Conservation (phyloP, 371 early-diverging fungal genomes). For the Aphelidium insulamus region DNA sequence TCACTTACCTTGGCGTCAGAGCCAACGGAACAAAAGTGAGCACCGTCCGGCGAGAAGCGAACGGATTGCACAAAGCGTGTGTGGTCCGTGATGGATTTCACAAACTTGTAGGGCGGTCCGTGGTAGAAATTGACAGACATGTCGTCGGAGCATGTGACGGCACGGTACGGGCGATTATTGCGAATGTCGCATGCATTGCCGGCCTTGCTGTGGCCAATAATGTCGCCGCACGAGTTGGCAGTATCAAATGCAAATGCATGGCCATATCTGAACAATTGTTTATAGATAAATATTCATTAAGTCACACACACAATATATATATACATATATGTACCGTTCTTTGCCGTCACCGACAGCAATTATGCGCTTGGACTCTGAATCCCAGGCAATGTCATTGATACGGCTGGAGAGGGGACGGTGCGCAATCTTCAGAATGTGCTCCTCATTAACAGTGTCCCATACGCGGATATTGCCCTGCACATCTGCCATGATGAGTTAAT, state of each 20-base stretch:
- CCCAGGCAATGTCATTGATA: slow-evolving; percentile 81
- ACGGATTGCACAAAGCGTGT: slow-evolving; percentile 73
- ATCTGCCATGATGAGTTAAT: slow-evolving; percentile 18
- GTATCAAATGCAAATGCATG: slow-evolving; percentile 73
- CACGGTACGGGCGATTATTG: slow-evolving; percentile 63
- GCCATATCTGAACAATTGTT: slow-evolving; percentile 34
- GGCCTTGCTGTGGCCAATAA: slow-evolving; percentile 67
- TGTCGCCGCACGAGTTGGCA: slow-evolving; percentile 75
- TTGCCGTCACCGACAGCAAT: slow-evolving; percentile 89
- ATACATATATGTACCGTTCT: slow-evolving; percentile 26
- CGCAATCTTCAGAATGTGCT: slow-evolving; percentile 68
- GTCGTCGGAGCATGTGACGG: slow-evolving; percentile 84
- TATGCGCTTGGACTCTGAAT: slow-evolving; percentile 75
- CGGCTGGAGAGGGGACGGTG: slow-evolving; percentile 42
- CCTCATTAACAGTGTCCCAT: slow-evolving; percentile 71
- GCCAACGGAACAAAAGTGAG: slow-evolving; percentile 60
- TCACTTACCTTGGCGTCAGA: slow-evolving; percentile 53
- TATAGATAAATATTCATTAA: neutral
- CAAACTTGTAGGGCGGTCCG: slow-evolving; percentile 74
- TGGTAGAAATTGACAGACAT: slow-evolving; percentile 64
- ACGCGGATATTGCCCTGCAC: slow-evolving; percentile 69
- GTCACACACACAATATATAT: neutral
- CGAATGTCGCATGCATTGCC: slow-evolving; percentile 70
- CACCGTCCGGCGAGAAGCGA: slow-evolving; percentile 61
- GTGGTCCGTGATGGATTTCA: slow-evolving; percentile 47